Evolutionary conservation across 2,329 filamentous ascomycete genomes (phyloP).

Genomic region (Xylariaceae sp.): DNA sequence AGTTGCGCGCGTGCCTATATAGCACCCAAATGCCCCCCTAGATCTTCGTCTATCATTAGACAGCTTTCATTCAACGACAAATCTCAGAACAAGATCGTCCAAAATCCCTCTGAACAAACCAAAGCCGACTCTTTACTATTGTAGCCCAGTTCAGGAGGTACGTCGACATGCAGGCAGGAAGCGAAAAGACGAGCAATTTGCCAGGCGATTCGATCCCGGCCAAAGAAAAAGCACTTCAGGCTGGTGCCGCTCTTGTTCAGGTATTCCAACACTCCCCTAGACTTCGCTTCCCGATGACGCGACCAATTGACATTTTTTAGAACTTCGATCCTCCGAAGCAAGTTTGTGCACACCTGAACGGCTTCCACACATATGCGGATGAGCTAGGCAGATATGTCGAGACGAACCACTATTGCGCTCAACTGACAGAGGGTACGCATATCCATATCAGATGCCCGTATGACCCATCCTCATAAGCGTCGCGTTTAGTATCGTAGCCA

Average conservation of each 20-base stretch:
- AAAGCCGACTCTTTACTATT: not conserved
- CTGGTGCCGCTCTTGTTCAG: conserved; percentile 55
- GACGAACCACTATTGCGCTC: conserved; percentile 79
- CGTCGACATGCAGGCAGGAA: conserved; percentile 10
- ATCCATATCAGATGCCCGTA: not conserved
- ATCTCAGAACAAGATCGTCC: too few species aligned
- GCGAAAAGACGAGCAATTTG: conserved; percentile 27
- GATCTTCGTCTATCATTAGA: not conserved
- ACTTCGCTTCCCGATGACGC: not conserved
- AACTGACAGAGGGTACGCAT: conserved; percentile 57
- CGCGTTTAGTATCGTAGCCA: not conserved
- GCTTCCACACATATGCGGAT: conserved; percentile 77
- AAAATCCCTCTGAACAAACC: not conserved
- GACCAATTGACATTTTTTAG: conserved; percentile 30
- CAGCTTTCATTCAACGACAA: too few species aligned
- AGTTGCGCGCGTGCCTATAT: not conserved
- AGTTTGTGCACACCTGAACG: conserved; percentile 78
- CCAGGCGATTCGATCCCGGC: conserved; percentile 46
- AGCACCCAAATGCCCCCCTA: not conserved
- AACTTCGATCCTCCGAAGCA: conserved; percentile 66
- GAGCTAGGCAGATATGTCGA: conserved; percentile 66
- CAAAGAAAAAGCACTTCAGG: conserved; percentile 55
- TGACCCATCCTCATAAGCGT: not conserved
- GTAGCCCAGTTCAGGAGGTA: not conserved
- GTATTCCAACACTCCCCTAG: conserved; percentile 27